Conservation (phyloP, 768 basidiomycete genomes). For the Pleurotus sapidus region DNA sequence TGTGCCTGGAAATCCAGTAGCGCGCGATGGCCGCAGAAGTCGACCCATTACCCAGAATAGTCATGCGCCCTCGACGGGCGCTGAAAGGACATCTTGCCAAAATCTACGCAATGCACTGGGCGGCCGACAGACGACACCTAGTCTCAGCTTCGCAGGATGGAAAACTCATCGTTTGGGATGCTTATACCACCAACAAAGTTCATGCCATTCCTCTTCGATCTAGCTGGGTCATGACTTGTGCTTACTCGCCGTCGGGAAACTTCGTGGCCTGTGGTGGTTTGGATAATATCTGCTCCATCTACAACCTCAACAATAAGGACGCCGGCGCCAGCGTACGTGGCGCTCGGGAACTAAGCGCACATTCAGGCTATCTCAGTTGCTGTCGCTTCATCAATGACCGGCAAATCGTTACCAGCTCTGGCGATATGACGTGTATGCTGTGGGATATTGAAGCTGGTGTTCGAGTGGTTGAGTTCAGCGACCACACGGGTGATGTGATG, state of each 20-base stretch:
- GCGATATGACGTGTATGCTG: constrained; percentile 99
- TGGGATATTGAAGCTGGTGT: constrained; percentile 99
- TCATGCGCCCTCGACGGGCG: constrained; percentile 94
- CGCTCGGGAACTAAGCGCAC: constrained; percentile 92
- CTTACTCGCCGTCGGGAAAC: constrained; percentile 95
- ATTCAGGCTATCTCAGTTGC: constrained; percentile 97
- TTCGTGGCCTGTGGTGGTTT: constrained; percentile 98
- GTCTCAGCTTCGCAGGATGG: constrained; percentile 99
- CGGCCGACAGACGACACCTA: constrained; percentile 93
- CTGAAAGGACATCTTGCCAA: constrained; percentile 98
- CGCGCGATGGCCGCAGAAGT: constrained; percentile 98
- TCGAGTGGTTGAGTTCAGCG: constrained; percentile 96
- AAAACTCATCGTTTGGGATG: constrained; percentile 99
- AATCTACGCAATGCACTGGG: constrained; percentile 99
- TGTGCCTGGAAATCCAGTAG: constrained; percentile 48
- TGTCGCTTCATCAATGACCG: constrained; percentile 98
- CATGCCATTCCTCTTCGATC: constrained; percentile 98
- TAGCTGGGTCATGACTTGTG: constrained; percentile 99
- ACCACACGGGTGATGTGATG: constrained; percentile 99
- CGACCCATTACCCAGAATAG: constrained; percentile 91
- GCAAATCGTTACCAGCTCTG: constrained; percentile 96
- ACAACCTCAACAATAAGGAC: constrained; percentile 84
- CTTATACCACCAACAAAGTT: constrained; percentile 99
- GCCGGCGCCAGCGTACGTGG: constrained; percentile 74
- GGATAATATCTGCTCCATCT: constrained; percentile 99